A percentile compares a stretch with the other conserved stretches of the same genome.
These are phyloP conservation scores for Phoenix dactylifera DNA, from an alignment of 176 grass and related monocot species.

Conservation along the genomic window DNA sequence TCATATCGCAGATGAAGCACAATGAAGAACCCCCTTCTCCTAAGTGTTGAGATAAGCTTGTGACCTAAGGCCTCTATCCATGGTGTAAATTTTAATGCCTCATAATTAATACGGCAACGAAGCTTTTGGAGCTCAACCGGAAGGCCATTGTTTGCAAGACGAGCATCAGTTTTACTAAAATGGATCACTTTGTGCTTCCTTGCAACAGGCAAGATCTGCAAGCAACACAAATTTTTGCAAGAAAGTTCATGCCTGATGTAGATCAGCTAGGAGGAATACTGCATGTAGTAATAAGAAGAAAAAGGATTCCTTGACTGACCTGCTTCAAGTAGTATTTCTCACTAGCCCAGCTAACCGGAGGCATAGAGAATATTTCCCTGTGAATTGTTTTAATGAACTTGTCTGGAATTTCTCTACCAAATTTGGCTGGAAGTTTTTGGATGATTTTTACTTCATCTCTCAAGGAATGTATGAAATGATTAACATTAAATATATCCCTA, in stretches of 20 bases:
- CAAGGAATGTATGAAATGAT: constrained; percentile 91
- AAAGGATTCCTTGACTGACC: constrained; percentile 35
- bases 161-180: constrained; percentile 86
- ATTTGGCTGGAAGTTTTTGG: constrained; percentile 65
- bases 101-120: constrained; percentile 77
- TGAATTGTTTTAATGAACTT: not conserved
- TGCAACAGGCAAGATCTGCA: constrained; percentile 80
- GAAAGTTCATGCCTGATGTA: no score
- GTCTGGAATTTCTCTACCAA: constrained; percentile 18
- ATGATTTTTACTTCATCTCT: constrained; percentile 92
- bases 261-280: no score
- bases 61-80: constrained; percentile 71
- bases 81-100: constrained; percentile 73
- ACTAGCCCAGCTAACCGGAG: constrained; percentile 88
- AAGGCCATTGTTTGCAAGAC: constrained; percentile 84
- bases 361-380: constrained; percentile 59
- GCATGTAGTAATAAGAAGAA: not conserved
- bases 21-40: constrained; percentile 53
- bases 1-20: constrained; percentile 95
- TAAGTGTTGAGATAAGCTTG: constrained; percentile 68
- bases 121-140: constrained; percentile 79
- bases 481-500: constrained; percentile 81
- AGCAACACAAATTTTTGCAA: not conserved
- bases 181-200: constrained; percentile 81
- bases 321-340: constrained; percentile 93